A percentile compares a stretch with the other conserved stretches of the same genome.
Evolutionary conservation across 1,284 basidiomycete species (phyloP).

Genomic region (Exobasidium cylindrosporum): DNA sequence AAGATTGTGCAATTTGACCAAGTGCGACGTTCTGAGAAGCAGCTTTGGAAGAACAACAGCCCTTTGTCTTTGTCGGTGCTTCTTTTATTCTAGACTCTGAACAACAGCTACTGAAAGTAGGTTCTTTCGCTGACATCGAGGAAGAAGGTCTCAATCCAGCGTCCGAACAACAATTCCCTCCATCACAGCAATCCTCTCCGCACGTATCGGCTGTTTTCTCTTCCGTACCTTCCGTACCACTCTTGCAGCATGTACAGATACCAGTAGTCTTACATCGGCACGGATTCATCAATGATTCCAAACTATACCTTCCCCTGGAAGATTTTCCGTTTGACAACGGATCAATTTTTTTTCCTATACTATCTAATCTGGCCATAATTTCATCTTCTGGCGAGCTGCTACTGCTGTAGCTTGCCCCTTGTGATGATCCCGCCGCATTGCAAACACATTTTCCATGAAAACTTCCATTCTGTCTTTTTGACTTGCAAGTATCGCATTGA

Average conservation of each 20-base stretch:
- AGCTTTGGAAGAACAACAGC: not conserved
- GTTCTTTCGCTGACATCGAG: not conserved
- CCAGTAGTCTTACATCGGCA: constrained; percentile 33
- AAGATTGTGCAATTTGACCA: not conserved
- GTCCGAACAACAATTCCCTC: not conserved
- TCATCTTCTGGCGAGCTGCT: too few species aligned
- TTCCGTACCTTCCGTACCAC: not conserved
- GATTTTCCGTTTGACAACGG: constrained; percentile 1
- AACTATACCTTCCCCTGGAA: constrained; percentile 22
- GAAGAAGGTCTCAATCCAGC: not conserved
- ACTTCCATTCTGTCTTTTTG: constrained; percentile 33
- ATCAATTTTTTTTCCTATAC: too few species aligned
- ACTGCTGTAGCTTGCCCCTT: too few species aligned
- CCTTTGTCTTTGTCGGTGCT: not conserved
- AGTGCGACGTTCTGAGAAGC: not conserved
- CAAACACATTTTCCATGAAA: constrained; percentile 41
- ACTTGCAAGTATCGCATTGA: constrained; percentile 42
- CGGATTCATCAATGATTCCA: constrained; percentile 42
- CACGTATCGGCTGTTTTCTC: not conserved
- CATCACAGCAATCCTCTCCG: not conserved
- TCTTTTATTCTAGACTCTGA: not conserved
- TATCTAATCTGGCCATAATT: too few species aligned
- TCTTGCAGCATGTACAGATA: constrained; percentile 26
- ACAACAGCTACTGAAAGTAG: not conserved
- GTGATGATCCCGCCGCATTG: not conserved